Evolutionary conservation across 129 eudicot species (phyloP).

Genomic region (Chrysanthemum lavandulifolium): DNA sequence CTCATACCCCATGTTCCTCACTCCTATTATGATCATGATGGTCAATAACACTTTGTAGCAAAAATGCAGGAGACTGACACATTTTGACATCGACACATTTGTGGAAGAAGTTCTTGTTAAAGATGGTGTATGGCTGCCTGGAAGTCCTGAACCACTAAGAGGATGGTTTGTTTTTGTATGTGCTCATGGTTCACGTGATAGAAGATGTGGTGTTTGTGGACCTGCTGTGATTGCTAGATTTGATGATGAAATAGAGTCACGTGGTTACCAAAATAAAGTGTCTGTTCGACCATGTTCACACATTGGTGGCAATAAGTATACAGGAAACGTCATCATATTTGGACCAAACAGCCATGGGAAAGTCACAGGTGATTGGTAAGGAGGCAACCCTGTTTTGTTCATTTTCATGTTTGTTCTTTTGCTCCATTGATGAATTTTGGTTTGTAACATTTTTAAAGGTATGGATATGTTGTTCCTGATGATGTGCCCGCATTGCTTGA

Average conservation of each 20-base stretch:
- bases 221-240: slow-evolving; percentile 74
- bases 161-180: slow-evolving; percentile 91
- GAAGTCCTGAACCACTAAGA: slow-evolving; percentile 78
- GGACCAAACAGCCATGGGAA: slow-evolving; percentile 57
- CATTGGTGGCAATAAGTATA: slow-evolving; percentile 94
- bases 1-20: too few relatives aligned
- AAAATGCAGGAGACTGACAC: slow-evolving; percentile 85
- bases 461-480: slow-evolving; percentile 95
- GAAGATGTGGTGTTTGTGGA: slow-evolving; percentile 90
- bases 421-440: too few relatives aligned
- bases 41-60: too few relatives aligned
- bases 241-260: slow-evolving; percentile 70
- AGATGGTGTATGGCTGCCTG: slow-evolving; percentile 94
- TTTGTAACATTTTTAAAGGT: slow-evolving; percentile 1
- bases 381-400: too few relatives aligned
- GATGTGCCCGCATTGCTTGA: slow-evolving; percentile 80
- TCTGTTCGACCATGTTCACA: slow-evolving; percentile 92
- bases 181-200: slow-evolving; percentile 90
- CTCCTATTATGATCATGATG: not conserved
- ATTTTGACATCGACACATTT: slow-evolving; percentile 93
- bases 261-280: slow-evolving; percentile 74
- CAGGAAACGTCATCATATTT: slow-evolving; percentile 88
- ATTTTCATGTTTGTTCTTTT: too few relatives aligned
- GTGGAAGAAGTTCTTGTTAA: slow-evolving; percentile 97
- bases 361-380: slow-evolving; percentile 80